phyloP scores from a whole-genome alignment of 2,329 filamentous ascomycete genomes.

The Pestalotiopsis fici region DNA sequence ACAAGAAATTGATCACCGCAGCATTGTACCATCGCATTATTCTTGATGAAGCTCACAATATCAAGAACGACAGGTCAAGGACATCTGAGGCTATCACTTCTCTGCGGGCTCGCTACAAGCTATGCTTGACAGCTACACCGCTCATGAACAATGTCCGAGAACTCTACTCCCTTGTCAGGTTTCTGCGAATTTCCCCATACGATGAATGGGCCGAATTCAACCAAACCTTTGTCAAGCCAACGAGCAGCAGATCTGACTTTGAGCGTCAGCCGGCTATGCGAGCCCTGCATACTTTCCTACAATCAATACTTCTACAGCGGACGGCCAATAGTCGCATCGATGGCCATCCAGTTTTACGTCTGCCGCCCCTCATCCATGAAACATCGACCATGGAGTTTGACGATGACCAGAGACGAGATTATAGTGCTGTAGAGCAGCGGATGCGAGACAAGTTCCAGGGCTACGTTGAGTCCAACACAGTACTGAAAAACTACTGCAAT shows the following conservation, averaged over 20 bases:
- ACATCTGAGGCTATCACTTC: slow-evolving; percentile 60
- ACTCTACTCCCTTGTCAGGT: slow-evolving; percentile 76
- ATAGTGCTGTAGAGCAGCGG: slow-evolving; percentile 52
- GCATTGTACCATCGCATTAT: slow-evolving; percentile 72
- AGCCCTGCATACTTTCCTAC: slow-evolving; percentile 74
- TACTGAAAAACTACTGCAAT: slow-evolving; percentile 75
- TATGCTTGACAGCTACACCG: slow-evolving; percentile 80
- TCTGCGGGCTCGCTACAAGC: slow-evolving; percentile 64
- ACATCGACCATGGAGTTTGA: slow-evolving; percentile 65
- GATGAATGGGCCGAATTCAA: slow-evolving; percentile 65
- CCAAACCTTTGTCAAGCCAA: slow-evolving; percentile 34
- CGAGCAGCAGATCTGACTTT: slow-evolving; percentile 47
- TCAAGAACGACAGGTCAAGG: slow-evolving; percentile 74
- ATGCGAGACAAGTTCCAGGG: slow-evolving; percentile 26
- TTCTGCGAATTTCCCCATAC: slow-evolving; percentile 78
- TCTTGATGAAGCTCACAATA: slow-evolving; percentile 79
- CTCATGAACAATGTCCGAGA: slow-evolving; percentile 89
- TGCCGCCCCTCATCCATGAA: slow-evolving; percentile 67
- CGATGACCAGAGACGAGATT: slow-evolving; percentile 66
- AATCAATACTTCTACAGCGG: slow-evolving; percentile 79
- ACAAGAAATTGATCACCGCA: slow-evolving; percentile 55
- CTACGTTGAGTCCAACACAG: slow-evolving; percentile 26
- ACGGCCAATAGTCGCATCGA: slow-evolving; percentile 81
- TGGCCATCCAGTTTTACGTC: slow-evolving; percentile 71
- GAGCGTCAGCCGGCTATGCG: slow-evolving; percentile 59